phyloP scores from a whole-genome alignment of 2,329 filamentous ascomycete species.

The Alternaria rosae region DNA sequence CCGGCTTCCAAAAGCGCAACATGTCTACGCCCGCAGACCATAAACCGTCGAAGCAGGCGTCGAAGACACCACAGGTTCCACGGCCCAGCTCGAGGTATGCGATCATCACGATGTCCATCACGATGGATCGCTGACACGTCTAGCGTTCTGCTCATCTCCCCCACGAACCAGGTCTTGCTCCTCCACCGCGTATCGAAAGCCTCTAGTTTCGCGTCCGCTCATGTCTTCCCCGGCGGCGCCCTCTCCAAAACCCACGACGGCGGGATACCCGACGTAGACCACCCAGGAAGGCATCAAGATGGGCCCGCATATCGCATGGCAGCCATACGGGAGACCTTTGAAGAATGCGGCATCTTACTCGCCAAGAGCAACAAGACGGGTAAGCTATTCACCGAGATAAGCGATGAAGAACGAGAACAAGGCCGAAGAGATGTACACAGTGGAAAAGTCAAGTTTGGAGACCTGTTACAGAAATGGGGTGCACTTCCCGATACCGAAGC shows the following conservation, averaged over 20 bases:
- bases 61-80: constrained; percentile 56
- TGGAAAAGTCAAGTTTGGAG: constrained; percentile 68
- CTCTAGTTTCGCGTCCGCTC: constrained; percentile 84
- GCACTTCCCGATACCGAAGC: constrained; percentile 70
- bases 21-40: constrained; percentile 48
- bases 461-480: constrained; percentile 68
- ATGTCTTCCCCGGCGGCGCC: constrained; percentile 94
- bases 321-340: constrained; percentile 90
- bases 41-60: constrained; percentile 35
- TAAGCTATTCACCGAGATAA: constrained; percentile 66
- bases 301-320: constrained; percentile 77
- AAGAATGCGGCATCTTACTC: constrained; percentile 90
- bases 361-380: constrained; percentile 63
- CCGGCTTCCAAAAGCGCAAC: constrained; percentile 17
- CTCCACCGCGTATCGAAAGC: constrained; percentile 86
- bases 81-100: constrained; percentile 70
- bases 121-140: neutral
- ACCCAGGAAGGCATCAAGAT: constrained; percentile 71
- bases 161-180: constrained; percentile 84
- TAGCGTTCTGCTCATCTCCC: constrained; percentile 85
- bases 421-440: constrained; percentile 74
- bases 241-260: constrained; percentile 81
- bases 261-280: constrained; percentile 57
- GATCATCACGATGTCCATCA: neutral
- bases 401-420: constrained; percentile 66